Percentiles rank a stretch among this genome's conserved stretches.
Conservation (phyloP, 2,329 filamentous ascomycete genomes). For the Cladosporium phlei region DNA sequence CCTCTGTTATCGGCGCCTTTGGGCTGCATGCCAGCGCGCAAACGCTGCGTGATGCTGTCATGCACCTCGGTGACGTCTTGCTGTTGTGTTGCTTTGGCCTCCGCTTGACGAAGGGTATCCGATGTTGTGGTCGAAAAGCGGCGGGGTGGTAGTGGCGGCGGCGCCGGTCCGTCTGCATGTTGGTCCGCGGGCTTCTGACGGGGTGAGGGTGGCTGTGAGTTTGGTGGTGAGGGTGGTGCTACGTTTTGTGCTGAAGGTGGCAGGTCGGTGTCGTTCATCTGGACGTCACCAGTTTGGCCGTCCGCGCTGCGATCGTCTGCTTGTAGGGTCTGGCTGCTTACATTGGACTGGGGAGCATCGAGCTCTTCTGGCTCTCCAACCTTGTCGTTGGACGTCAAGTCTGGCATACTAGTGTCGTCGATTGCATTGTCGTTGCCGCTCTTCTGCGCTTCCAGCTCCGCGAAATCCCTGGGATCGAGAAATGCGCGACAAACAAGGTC, state of each 20-base stretch:
- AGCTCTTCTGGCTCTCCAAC: background rate
- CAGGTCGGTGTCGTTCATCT: conserved; percentile 20
- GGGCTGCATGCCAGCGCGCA: conserved; percentile 82
- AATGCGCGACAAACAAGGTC: conserved; percentile 35
- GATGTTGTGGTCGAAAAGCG: conserved; percentile 22
- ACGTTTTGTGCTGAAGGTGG: conserved; percentile 28
- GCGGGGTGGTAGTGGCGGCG: conserved; percentile 54
- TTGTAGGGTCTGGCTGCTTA: conserved; percentile 26
- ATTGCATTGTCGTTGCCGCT: conserved; percentile 14
- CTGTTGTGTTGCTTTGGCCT: conserved; percentile 58
- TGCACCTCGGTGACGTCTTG: conserved; percentile 97
- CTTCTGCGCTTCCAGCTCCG: conserved; percentile 20
- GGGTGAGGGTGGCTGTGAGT: conserved; percentile 30
- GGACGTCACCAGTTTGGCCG: conserved; percentile 19
- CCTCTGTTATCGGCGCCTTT: conserved; percentile 61
- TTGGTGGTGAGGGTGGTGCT: too few species aligned
- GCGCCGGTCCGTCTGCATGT: conserved; percentile 23
- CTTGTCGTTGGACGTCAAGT: background rate
- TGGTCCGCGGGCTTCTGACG: conserved; percentile 36
- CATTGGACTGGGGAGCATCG: conserved; percentile 6
- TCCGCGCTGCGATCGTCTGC: conserved; percentile 17
- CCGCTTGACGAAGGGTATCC: conserved; percentile 44
- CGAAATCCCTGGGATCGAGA: conserved; percentile 26
- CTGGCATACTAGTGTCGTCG: conserved; percentile 15
- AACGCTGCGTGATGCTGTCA: conserved; percentile 81